Percentiles rank a stretch among this genome's conserved stretches.
Conservation (phyloP, 495 filamentous ascomycete genomes). For the Neurospora sp. region DNA sequence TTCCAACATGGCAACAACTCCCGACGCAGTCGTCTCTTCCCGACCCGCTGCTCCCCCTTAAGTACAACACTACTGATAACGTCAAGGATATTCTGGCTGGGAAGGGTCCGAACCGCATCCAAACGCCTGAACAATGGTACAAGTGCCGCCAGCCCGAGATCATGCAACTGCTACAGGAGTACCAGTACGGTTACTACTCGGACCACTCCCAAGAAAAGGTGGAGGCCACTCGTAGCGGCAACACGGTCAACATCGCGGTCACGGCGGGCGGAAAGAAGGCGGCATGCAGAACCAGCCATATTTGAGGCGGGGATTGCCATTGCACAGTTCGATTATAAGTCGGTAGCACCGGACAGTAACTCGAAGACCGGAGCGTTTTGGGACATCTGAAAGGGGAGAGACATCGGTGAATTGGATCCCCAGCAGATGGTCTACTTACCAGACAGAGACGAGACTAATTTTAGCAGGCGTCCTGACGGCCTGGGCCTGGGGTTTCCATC, state of each 20-base stretch:
- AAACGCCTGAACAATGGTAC: conserved; percentile 41
- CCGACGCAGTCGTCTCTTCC: conserved; percentile 34
- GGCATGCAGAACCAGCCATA: conserved; percentile 45
- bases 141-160: conserved; percentile 44
- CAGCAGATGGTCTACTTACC: background rate
- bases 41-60: conserved; percentile 41
- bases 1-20: conserved; percentile 31
- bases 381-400: conserved; percentile 40
- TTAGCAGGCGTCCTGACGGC: conserved; percentile 36
- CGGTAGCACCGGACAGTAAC: conserved; percentile 42
- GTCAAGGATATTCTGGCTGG: conserved; percentile 29
- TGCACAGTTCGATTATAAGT: conserved; percentile 41
- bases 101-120: conserved; percentile 32
- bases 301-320: conserved; percentile 40
- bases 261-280: conserved; percentile 37
- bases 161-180: conserved; percentile 41
- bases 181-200: conserved; percentile 47
- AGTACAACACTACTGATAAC: conserved; percentile 31
- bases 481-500: conserved; percentile 47
- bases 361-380: conserved; percentile 43
- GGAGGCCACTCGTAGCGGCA: conserved; percentile 39
- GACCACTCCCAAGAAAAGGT: conserved; percentile 42
- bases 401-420: conserved; percentile 31
- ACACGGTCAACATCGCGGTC: conserved; percentile 36
- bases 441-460: background rate